phyloP scores from a whole-genome alignment of 2,329 filamentous ascomycete species.

The Aspergillus bombycis region DNA sequence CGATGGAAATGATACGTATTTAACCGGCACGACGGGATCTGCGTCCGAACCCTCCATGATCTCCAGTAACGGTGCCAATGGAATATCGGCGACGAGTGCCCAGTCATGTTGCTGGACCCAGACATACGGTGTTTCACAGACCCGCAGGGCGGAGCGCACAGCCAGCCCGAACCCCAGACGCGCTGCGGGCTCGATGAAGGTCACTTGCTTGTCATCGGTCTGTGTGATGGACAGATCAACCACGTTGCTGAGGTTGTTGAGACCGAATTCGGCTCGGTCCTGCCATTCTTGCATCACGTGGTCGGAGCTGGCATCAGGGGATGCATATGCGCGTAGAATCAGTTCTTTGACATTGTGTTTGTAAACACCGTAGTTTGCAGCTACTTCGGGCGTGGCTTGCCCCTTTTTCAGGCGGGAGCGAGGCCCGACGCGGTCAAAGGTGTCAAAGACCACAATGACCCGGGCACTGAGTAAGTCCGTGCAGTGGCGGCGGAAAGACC shows the following conservation, averaged over 20 bases:
- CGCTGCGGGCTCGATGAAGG: conserved; percentile 10
- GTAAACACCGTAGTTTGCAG: conserved; percentile 4
- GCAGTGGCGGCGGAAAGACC: conserved; percentile 11
- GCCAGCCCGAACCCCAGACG: conserved; percentile 15
- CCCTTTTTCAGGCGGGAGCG: conserved; percentile 11
- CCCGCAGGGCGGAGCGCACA: conserved; percentile 10
- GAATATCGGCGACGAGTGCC: conserved; percentile 13
- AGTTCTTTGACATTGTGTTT: neutral
- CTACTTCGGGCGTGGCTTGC: conserved; percentile 5
- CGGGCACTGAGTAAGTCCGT: conserved; percentile 2
- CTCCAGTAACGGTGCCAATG: conserved; percentile 3
- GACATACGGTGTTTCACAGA: conserved; percentile 13
- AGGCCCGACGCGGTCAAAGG: conserved; percentile 7
- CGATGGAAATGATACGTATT: neutral
- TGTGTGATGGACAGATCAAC: conserved; percentile 9
- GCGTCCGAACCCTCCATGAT: conserved; percentile 2
- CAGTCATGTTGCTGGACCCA: conserved; percentile 19
- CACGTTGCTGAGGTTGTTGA: neutral
- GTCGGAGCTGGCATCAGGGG: neutral
- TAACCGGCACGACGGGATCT: neutral
- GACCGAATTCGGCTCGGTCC: conserved; percentile 12
- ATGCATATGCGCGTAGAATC: neutral
- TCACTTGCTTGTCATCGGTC: conserved; percentile 2
- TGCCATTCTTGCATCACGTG: neutral
- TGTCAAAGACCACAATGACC: conserved; percentile 16